Percentiles rank a stretch among this genome's conserved stretches.
Evolutionary conservation across 306 rosid genomes (phyloP).

Genomic region (Quercus variabilis): DNA sequence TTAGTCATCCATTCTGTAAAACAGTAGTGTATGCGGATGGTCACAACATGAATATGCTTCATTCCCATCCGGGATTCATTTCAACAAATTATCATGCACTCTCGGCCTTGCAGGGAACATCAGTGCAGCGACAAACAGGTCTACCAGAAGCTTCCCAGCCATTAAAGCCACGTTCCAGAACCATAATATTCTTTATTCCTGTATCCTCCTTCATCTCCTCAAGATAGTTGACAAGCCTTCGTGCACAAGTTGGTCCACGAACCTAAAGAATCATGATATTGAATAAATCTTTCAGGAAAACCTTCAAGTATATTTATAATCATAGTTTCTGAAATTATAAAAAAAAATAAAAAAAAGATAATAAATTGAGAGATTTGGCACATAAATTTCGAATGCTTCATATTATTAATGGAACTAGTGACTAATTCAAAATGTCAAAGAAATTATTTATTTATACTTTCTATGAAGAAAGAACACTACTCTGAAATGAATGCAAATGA

Average conservation of each 20-base stretch:
- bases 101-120: conserved; percentile 59
- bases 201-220: conserved; percentile 63
- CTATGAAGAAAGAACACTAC: not conserved
- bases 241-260: conserved; percentile 90
- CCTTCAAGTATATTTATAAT: not conserved
- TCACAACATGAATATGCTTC: conserved; percentile 11
- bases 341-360: not conserved
- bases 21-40: conserved; percentile 6
- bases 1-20: not conserved
- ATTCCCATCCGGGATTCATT: conserved; percentile 1
- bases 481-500: not conserved
- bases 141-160: conserved; percentile 91
- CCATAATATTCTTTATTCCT: conserved; percentile 73
- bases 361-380: not conserved
- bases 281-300: conserved; percentile 7
- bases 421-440: not conserved
- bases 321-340: not conserved
- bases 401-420: not conserved
- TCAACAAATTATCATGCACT: conserved; percentile 19
- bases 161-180: conserved; percentile 91
- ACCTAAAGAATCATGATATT: conserved; percentile 47
- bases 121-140: conserved; percentile 84
- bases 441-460: not conserved
- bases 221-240: conserved; percentile 63
- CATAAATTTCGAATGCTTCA: not conserved